Evolutionary conservation across 2,329 filamentous ascomycete genomes (phyloP).

Genomic region (Arthrobotrys iridis): DNA sequence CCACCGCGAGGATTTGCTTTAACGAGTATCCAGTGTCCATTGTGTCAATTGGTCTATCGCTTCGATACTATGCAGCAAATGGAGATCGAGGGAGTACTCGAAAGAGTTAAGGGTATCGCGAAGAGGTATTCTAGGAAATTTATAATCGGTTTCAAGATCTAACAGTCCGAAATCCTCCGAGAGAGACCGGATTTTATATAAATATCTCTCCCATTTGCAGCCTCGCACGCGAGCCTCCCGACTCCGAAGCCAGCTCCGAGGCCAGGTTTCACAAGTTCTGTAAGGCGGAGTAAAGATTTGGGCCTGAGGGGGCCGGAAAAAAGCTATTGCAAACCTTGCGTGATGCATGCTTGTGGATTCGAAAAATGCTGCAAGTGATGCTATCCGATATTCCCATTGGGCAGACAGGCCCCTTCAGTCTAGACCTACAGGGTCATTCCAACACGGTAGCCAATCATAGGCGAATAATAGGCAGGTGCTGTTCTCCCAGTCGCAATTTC

Average conservation of each 20-base stretch:
- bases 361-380: not conserved
- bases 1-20: slow-evolving; percentile 41
- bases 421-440: not conserved
- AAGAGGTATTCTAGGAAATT: too few relatives aligned
- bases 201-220: too few relatives aligned
- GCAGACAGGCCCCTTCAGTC: not conserved
- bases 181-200: too few relatives aligned
- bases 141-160: too few relatives aligned
- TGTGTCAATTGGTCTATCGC: not conserved
- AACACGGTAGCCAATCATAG: not conserved
- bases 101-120: too few relatives aligned
- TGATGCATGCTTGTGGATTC: too few relatives aligned
- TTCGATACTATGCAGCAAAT: not conserved
- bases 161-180: not conserved
- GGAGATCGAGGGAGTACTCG: too few relatives aligned
- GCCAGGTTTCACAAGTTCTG: not conserved
- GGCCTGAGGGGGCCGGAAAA: not conserved
- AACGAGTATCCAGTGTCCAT: slow-evolving; percentile 42
- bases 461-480: not conserved
- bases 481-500: too few relatives aligned
- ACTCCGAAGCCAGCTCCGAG: not conserved
- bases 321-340: too few relatives aligned
- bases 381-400: slow-evolving; percentile 3
- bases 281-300: not conserved
- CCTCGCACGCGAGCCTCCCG: not conserved